Evolutionary conservation across 2,329 filamentous ascomycete genomes (phyloP).

Genomic region (Neonectria hederae): DNA sequence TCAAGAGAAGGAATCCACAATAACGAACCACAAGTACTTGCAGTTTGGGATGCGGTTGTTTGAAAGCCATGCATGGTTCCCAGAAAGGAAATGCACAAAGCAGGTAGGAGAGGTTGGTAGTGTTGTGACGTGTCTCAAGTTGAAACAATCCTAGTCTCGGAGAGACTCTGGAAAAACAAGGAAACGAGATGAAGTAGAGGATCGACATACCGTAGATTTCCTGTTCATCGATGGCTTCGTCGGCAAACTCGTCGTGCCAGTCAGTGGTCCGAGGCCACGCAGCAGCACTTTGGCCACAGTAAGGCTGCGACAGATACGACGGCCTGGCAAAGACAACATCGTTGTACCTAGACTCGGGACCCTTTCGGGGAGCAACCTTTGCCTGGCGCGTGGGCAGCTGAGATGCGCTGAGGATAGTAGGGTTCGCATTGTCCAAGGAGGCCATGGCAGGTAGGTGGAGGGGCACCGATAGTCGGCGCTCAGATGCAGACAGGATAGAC

Average conservation of each 20-base stretch:
- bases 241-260: constrained; percentile 66
- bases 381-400: constrained; percentile 84
- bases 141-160: neutral
- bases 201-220: constrained; percentile 83
- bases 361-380: constrained; percentile 56
- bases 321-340: constrained; percentile 58
- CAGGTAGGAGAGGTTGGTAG: neutral
- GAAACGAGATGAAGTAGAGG: neutral
- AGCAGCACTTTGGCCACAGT: constrained; percentile 49
- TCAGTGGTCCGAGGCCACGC: constrained; percentile 48
- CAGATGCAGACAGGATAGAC: constrained; percentile 16
- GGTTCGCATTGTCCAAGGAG: constrained; percentile 81
- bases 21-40: neutral
- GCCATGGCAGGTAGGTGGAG: constrained; percentile 35
- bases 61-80: constrained; percentile 4
- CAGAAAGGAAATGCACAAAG: constrained; percentile 10
- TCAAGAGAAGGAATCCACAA: neutral
- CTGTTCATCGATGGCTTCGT: constrained; percentile 93
- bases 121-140: neutral
- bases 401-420: constrained; percentile 86
- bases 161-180: neutral
- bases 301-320: constrained; percentile 53
- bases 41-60: neutral
- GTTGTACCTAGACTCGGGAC: constrained; percentile 59
- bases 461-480: constrained; percentile 25